Evolutionary conservation across 768 basidiomycete species (phyloP).

Genomic region (Exidia glandulosa): DNA sequence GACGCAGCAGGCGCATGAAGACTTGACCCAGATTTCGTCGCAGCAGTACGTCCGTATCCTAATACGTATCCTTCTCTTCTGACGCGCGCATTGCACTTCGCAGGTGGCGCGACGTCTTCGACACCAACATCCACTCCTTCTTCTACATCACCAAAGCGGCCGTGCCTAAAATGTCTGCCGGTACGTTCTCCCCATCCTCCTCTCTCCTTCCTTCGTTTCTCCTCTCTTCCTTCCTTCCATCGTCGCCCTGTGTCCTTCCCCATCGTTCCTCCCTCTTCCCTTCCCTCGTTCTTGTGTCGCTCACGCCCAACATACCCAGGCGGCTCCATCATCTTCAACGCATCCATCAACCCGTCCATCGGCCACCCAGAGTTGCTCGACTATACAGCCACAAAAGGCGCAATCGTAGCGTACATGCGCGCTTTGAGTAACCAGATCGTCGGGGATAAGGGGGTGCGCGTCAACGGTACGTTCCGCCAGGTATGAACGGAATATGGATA

Average conservation of each 20-base stretch:
- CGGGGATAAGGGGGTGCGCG: conserved; percentile 36
- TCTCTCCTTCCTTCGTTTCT: no score
- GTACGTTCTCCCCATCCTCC: no score
- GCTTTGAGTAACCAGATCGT: conserved; percentile 41
- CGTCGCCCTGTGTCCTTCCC: no score
- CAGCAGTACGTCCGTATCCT: no score
- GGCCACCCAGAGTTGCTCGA: conserved; percentile 39
- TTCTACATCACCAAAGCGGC: conserved; percentile 38
- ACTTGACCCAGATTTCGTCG: conserved; percentile 24
- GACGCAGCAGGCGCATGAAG: conserved; percentile 29
- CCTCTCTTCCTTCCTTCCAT: no score
- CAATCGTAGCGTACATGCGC: conserved; percentile 37
- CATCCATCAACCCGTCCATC: conserved; percentile 32
- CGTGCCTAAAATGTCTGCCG: conserved; percentile 30
- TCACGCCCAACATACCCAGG: no score
- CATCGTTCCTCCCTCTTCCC: no score
- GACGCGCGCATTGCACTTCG: no score
- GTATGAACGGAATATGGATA: no score
- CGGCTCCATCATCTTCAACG: conserved; percentile 34
- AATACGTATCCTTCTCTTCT: no score
- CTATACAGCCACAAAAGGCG: conserved; percentile 46
- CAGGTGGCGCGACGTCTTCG: conserved; percentile 34
- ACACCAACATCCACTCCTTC: conserved; percentile 29
- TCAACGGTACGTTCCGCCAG: conserved; percentile 31
- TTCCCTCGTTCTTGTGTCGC: no score